These are phyloP conservation scores for Obba rivulosa DNA, from an alignment of 768 basidiomycete species.

Conservation along the genomic window DNA sequence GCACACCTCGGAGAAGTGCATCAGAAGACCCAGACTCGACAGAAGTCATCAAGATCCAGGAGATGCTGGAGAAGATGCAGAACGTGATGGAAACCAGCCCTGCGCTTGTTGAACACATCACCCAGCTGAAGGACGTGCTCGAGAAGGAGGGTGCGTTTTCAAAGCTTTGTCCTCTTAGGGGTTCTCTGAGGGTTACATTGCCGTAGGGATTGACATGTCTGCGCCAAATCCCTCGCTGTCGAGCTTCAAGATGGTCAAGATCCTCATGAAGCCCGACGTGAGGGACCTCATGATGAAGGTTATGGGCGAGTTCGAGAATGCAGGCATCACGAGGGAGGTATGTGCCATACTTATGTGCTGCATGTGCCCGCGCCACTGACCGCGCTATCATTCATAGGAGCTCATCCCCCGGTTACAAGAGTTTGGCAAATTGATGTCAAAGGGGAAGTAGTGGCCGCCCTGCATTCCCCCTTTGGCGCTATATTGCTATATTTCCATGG, in stretches of 20 bases:
- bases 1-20: slow-evolving; percentile 1
- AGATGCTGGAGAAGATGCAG: slow-evolving; percentile 1
- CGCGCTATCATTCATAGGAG: too few species aligned
- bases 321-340: slow-evolving; percentile 28
- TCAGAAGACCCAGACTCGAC: slow-evolving; percentile 4
- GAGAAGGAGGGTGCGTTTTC: slow-evolving; percentile 10
- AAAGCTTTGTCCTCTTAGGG: too few species aligned
- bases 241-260: slow-evolving; percentile 46
- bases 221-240: slow-evolving; percentile 38
- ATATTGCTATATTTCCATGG: too few species aligned
- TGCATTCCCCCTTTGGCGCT: too few species aligned
- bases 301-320: slow-evolving; percentile 46
- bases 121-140: slow-evolving; percentile 1
- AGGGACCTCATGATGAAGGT: slow-evolving; percentile 40
- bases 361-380: too few species aligned
- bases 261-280: slow-evolving; percentile 50
- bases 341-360: too few species aligned
- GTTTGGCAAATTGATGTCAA: too few species aligned
- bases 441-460: too few species aligned
- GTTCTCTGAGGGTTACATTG: not conserved
- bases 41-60: not conserved
- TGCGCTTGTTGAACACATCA: slow-evolving; percentile 1
- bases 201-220: slow-evolving; percentile 47
- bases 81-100: not conserved
- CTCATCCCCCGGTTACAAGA: too few species aligned